phyloP scores from a whole-genome alignment of 495 filamentous ascomycete species.

The Glarea lozoyensis region DNA sequence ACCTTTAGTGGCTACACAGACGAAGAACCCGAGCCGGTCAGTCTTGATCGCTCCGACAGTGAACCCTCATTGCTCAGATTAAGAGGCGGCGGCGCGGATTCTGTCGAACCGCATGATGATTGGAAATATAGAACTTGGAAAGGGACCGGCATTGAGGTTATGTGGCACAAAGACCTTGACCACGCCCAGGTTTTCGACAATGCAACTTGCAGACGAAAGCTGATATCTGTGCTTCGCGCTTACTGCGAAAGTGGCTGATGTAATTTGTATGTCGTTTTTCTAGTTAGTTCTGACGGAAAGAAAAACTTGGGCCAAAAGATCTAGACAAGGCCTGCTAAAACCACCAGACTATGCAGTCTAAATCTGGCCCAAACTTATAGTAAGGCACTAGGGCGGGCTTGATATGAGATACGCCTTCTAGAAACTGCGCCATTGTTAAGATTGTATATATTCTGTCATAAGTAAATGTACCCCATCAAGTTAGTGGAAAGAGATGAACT shows the following conservation, averaged over 20 bases:
- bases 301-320: too few species aligned
- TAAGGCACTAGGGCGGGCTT: too few species aligned
- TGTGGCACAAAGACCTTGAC: slow-evolving; percentile 55
- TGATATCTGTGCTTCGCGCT: slow-evolving; percentile 34
- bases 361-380: too few species aligned
- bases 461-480: too few species aligned
- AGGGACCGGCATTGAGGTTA: slow-evolving; percentile 44
- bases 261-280: too few species aligned
- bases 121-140: slow-evolving; percentile 38
- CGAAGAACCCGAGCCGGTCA: slow-evolving; percentile 5
- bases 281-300: too few species aligned
- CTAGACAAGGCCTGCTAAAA: too few species aligned
- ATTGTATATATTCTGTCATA: too few species aligned
- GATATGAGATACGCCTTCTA: too few species aligned
- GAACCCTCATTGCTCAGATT: not conserved
- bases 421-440: too few species aligned
- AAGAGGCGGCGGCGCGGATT: slow-evolving; percentile 10
- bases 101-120: slow-evolving; percentile 6
- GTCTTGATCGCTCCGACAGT: slow-evolving; percentile 11
- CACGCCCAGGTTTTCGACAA: slow-evolving; percentile 62
- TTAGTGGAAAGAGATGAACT: too few species aligned
- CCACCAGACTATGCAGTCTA: too few species aligned
- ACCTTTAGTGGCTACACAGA: slow-evolving; percentile 19
- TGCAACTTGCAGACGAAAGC: slow-evolving; percentile 24
- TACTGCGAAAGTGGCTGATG: slow-evolving; percentile 26